Percentiles rank a stretch among this genome's conserved stretches.
Evolutionary conservation across 2,329 filamentous ascomycete species (phyloP).

Genomic region (Fusarium sp.): DNA sequence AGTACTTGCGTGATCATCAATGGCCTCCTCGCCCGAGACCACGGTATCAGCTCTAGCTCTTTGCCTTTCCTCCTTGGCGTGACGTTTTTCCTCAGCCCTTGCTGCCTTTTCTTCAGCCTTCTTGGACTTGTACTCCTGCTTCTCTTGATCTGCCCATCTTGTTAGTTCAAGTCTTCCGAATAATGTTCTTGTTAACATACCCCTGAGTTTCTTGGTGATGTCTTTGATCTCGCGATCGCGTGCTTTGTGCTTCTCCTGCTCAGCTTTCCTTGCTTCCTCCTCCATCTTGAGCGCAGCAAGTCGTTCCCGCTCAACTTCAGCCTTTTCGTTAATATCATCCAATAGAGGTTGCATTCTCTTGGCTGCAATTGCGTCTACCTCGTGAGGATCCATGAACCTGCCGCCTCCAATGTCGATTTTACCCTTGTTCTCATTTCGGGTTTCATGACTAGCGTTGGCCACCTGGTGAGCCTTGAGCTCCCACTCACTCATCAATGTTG

Average conservation of each 20-base stretch:
- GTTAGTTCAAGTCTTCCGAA: constrained; percentile 50
- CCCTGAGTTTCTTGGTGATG: constrained; percentile 69
- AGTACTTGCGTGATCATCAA: constrained; percentile 29
- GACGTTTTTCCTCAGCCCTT: constrained; percentile 68
- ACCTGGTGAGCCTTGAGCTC: constrained; percentile 81
- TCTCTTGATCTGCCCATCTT: constrained; percentile 60
- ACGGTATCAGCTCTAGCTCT: constrained; percentile 55
- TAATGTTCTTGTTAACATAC: constrained; percentile 59
- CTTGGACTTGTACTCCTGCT: constrained; percentile 56
- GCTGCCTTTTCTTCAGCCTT: constrained; percentile 57
- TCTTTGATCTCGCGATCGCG: constrained; percentile 69
- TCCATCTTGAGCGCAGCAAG: constrained; percentile 76
- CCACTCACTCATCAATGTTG: constrained; percentile 81
- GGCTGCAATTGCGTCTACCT: constrained; percentile 84
- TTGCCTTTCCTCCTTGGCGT: constrained; percentile 67
- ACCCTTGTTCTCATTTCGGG: constrained; percentile 68
- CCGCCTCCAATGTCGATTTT: constrained; percentile 83
- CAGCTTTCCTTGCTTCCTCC: constrained; percentile 70
- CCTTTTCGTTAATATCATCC: constrained; percentile 86
- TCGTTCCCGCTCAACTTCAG: constrained; percentile 78
- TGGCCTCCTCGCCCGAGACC: constrained; percentile 27
- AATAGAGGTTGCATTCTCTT: constrained; percentile 85
- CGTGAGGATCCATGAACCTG: constrained; percentile 82
- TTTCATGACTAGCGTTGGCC: constrained; percentile 75
- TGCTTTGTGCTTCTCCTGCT: constrained; percentile 62